Conservation (phyloP, 371 early-diverging fungal species). For the Syncephalastrum monosporum region DNA sequence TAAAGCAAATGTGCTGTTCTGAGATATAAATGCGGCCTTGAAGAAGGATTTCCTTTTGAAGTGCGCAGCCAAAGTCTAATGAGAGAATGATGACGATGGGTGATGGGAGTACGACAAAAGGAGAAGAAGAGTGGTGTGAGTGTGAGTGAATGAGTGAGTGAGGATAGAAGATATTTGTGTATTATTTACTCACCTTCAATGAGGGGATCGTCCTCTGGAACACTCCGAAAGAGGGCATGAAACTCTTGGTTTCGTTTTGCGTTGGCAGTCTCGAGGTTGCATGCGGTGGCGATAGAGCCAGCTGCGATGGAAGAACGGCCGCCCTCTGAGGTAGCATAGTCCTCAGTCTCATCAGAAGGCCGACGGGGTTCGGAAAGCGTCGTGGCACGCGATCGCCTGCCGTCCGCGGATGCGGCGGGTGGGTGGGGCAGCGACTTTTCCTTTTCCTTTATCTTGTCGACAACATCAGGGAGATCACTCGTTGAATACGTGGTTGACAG, state of each 20-base stretch:
- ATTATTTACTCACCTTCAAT: conserved; percentile 54
- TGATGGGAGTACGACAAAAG: too few relatives aligned
- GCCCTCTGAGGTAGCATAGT: conserved; percentile 6
- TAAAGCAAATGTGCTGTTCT: conserved; percentile 85
- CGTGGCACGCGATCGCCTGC: too few relatives aligned
- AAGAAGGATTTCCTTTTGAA: conserved; percentile 90
- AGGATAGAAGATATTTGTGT: neutral
- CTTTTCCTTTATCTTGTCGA: neutral
- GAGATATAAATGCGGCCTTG: conserved; percentile 92
- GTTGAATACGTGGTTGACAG: conserved; percentile 11
- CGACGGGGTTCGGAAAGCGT: conserved; percentile 1
- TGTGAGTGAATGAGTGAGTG: neutral
- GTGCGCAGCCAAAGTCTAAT: conserved; percentile 85
- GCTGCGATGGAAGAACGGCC: conserved; percentile 11
- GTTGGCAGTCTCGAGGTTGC: conserved; percentile 36
- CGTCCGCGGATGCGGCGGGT: too few relatives aligned
- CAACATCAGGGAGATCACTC: conserved; percentile 9
- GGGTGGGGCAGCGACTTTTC: neutral
- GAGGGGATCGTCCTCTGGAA: conserved; percentile 64
- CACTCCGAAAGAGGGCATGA: conserved; percentile 62
- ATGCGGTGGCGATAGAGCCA: conserved; percentile 21
- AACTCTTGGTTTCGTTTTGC: conserved; percentile 61
- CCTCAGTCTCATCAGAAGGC: conserved; percentile 12
- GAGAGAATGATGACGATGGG: too few relatives aligned
- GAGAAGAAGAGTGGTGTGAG: too few relatives aligned